phyloP scores from a whole-genome alignment of 768 basidiomycete genomes.

The Rhodocollybia butyracea region DNA sequence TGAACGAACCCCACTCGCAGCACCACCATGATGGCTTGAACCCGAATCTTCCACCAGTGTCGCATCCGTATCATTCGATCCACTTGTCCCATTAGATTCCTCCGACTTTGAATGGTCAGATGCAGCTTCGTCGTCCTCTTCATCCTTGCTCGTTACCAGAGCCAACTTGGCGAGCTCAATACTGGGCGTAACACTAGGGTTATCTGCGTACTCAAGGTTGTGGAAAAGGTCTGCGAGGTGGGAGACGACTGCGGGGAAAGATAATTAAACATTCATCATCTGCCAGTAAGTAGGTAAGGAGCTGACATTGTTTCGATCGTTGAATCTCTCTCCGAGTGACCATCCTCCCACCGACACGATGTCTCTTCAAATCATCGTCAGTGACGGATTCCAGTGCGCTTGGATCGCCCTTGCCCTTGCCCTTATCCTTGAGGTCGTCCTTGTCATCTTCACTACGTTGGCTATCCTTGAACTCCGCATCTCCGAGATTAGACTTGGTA shows the following conservation, averaged over 20 bases:
- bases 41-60: slow-evolving; percentile 87
- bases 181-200: slow-evolving; percentile 73
- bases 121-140: slow-evolving; percentile 60
- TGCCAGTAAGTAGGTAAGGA: background rate
- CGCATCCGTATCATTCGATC: slow-evolving; percentile 85
- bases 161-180: slow-evolving; percentile 89
- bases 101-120: background rate
- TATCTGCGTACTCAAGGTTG: slow-evolving; percentile 64
- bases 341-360: slow-evolving; percentile 84
- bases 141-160: slow-evolving; percentile 85
- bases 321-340: slow-evolving; percentile 80
- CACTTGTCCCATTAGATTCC: slow-evolving; percentile 53
- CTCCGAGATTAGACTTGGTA: no score
- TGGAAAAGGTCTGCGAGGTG: slow-evolving; percentile 79
- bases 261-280: background rate
- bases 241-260: slow-evolving; percentile 58
- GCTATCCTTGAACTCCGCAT: no score
- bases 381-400: slow-evolving; percentile 23
- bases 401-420: background rate
- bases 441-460: slow-evolving; percentile 59
- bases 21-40: no score
- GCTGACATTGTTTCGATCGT: slow-evolving; percentile 81
- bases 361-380: slow-evolving; percentile 78
- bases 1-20: no score
- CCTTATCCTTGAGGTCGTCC: no score